A percentile compares a stretch with the other conserved stretches of the same genome.
Conservation (phyloP, 2,329 filamentous ascomycete species). For the Delphinella strobiligena region DNA sequence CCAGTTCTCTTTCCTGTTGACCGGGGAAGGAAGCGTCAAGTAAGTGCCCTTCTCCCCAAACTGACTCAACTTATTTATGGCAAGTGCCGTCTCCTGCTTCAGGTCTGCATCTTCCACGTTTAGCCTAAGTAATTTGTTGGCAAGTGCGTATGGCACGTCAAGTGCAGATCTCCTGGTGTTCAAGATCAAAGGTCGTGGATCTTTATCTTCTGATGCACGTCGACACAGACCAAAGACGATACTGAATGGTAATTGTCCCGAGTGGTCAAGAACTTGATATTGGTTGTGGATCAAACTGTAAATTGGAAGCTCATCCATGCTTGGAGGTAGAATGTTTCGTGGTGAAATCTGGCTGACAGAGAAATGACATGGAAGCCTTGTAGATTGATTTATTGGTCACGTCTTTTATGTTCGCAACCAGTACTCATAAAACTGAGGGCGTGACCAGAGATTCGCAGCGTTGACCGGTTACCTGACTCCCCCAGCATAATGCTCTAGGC, state of each 20-base stretch:
- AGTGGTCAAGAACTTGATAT: neutral
- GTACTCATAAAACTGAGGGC: neutral
- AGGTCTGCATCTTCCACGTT: neutral
- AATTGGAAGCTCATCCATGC: neutral
- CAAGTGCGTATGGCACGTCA: neutral
- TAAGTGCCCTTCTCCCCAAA: neutral
- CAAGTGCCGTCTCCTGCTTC: neutral
- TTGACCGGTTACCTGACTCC: no score
- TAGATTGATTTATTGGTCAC: neutral
- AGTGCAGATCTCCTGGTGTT: neutral
- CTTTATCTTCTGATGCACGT: neutral
- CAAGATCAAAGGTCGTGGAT: neutral
- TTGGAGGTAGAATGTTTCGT: neutral
- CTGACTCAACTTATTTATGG: neutral
- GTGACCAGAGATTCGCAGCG: neutral
- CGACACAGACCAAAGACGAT: neutral
- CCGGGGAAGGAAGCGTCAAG: slow-evolving; percentile 1
- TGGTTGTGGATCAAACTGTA: neutral
- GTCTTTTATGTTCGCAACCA: neutral
- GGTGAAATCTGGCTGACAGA: no score
- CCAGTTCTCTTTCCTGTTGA: neutral
- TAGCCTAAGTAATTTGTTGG: neutral
- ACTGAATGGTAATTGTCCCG: neutral
- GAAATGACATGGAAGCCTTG: neutral
- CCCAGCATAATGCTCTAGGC: no score